Evolutionary conservation across 768 basidiomycete genomes (phyloP), one percentile per base, ranked within the genome.

Genomic region (Boletales sp.): DNA sequence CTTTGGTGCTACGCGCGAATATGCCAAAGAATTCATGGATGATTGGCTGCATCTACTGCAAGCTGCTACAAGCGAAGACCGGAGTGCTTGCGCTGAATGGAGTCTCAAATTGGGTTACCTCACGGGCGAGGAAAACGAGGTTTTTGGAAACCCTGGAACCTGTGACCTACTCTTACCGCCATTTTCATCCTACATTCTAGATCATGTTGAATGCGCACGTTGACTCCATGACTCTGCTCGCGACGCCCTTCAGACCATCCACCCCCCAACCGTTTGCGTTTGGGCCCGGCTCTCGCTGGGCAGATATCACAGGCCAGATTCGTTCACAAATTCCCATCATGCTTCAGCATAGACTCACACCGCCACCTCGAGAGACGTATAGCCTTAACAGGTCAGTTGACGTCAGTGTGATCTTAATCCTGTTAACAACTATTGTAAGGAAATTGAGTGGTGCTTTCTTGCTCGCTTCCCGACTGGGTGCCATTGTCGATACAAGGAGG

Each of bases 321-420:
- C 78, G 93, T 21, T 78, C 74, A 4, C 77, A 80, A 30, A 97
- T 99, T 40, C 94, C 95, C 1, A 73, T 88, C 46, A 98, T 99
- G 93, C 76, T 99, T 50, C 74, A 79, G 58, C 77, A 97, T 61
- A 76, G 94, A 42, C 75, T 97, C 27, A 94, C 92, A 0, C 95
- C 95, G 0, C 95, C 95, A 3, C 95, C 95, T 1, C 73, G 81
- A 50, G 94, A 98, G 71, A 97, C 95, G 1, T 97, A 97, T 67
- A 92, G 90, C 66, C 71, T 97, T 47, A 98, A 99, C 66, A 73
- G 93, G 87, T 86, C 53, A 48, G 79, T 64, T 11, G 17, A 74
- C 54, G 5, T 9, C 18, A 2, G 14, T 4, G 2, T 39, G n/a
- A 40, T 30, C 14, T 34, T 8, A 9, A 32, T n/a, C 35, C 29